Base-by-base conservation (phyloP, 768 basidiomycete species). In the Kondoa malvinella region DNA sequence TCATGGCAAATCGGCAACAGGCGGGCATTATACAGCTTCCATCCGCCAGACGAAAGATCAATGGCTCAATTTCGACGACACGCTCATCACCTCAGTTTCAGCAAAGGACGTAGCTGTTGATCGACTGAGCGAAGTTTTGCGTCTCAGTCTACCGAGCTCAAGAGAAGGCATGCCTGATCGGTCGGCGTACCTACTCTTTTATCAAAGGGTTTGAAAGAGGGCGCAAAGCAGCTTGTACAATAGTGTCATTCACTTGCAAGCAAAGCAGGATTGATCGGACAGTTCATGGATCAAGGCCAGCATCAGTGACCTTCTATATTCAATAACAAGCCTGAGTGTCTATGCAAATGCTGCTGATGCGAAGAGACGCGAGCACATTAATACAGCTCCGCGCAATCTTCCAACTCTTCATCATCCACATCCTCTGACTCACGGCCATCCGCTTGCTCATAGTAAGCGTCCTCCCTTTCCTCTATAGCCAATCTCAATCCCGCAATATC, bases 21-120 rank as follows among this genome's bases (percentile, higher is more conserved):
- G 92, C 1, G 94, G 94, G 0, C 94, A 96, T 77, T 97, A 96
- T 78, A 66, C n/a, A 25, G 33, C 83, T 81, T 76, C 78, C 81
- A 12, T 74, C 70, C 66, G 73, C 74, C 30, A 77, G 40, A 81
- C 81, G 66, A 78, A 80, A 1, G 80, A 81, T 3, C 85, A 87
- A 67, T 96, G 94, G 94, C 81, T 95, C 69, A 85, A 92, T 63
- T 87, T 96, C 65, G 92, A 97, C 76, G 94, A 96, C 74, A 92
- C 95, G 76, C 34, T 65, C 50, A 70, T 70, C 56, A 56, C 67
- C 3, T 66, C 60, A 15, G 64, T 70, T 14, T 25, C 61, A 2
- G 57, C 64, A 21, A 64, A 70, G 15, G 69, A 70, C 2, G 69
- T 66, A 14, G 69, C 69, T 8, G 57, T 64, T n/a, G 64, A 70